Evolutionary conservation across 352 stramenopile species (phyloP).

Genomic region (Phytophthora rubi): DNA sequence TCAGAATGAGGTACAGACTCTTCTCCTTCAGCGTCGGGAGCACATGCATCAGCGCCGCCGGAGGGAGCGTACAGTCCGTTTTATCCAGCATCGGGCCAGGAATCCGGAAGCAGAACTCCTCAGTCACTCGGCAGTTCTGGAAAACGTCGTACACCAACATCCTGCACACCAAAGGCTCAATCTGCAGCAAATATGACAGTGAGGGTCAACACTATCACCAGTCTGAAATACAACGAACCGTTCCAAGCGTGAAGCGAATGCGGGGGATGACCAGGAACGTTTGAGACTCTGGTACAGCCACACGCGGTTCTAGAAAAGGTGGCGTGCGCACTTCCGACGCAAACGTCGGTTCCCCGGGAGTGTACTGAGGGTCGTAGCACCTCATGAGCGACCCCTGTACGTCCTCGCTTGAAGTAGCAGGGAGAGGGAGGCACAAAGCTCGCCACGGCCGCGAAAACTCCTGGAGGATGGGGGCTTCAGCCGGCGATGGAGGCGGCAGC

Average conservation of each 20-base stretch:
- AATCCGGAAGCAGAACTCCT: conserved; percentile 73
- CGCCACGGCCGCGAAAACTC: conserved; percentile 49
- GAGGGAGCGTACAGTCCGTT: conserved; percentile 12
- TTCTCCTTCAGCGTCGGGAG: conserved; percentile 55
- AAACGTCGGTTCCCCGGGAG: conserved; percentile 50
- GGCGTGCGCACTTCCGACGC: conserved; percentile 45
- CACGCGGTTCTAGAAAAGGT: conserved; percentile 47
- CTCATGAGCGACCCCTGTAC: conserved; percentile 55
- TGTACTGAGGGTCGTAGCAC: conserved; percentile 70
- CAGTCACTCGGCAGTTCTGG: conserved; percentile 56
- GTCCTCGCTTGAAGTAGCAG: not conserved
- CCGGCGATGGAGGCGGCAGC: conserved; percentile 23
- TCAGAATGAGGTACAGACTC: conserved; percentile 69
- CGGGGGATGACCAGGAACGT: conserved; percentile 50
- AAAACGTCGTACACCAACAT: conserved; percentile 71
- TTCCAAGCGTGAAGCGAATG: conserved; percentile 60
- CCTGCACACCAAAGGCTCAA: conserved; percentile 68
- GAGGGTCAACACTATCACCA: not conserved
- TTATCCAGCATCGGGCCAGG: conserved; percentile 32
- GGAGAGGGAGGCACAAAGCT: conserved; percentile 35
- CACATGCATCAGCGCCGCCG: conserved; percentile 58
- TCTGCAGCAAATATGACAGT: conserved; percentile 31
- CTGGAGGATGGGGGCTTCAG: conserved; percentile 41
- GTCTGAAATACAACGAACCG: conserved; percentile 28
- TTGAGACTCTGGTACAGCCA: conserved; percentile 59